These are phyloP conservation scores for Allium cepa DNA, from an alignment of 106 monocot genomes.

Conservation along the genomic window DNA sequence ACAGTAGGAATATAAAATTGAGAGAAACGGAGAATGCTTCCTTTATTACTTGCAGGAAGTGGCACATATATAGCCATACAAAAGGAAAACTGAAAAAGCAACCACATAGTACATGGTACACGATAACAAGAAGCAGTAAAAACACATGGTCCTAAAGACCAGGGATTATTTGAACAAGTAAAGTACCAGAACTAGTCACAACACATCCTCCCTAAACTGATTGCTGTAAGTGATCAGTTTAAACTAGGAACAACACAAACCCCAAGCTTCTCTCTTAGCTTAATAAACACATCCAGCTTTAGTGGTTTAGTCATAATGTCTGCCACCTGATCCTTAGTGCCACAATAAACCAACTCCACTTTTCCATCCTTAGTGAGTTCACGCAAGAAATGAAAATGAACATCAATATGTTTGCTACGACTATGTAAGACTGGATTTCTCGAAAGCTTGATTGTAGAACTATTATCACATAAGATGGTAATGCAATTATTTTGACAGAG, in stretches of 20 bases:
- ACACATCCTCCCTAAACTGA: background rate
- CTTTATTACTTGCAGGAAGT: too few relatives aligned
- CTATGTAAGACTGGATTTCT: background rate
- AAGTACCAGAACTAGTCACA: background rate
- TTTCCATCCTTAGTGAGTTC: background rate
- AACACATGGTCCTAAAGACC: too few relatives aligned
- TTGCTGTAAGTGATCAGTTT: background rate
- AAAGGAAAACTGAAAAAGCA: too few relatives aligned
- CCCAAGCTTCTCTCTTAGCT: background rate
- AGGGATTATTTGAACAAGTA: too few relatives aligned
- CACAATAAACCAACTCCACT: slow-evolving; percentile 1
- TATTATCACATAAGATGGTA: background rate
- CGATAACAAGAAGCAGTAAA: too few relatives aligned
- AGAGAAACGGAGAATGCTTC: too few relatives aligned
- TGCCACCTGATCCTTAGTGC: background rate
- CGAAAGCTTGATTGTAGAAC: background rate
- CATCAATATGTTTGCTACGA: slow-evolving; percentile 1
- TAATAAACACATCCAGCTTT: background rate
- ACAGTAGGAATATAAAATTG: too few relatives aligned
- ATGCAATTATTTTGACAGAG: background rate
- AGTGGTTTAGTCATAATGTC: background rate
- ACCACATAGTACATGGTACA: too few relatives aligned
- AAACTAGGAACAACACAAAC: background rate
- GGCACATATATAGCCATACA: too few relatives aligned
- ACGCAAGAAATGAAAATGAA: background rate